Evolutionary conservation across 164 flowering plant genomes (phyloP).

Genomic region (Stephania cephalantha): DNA sequence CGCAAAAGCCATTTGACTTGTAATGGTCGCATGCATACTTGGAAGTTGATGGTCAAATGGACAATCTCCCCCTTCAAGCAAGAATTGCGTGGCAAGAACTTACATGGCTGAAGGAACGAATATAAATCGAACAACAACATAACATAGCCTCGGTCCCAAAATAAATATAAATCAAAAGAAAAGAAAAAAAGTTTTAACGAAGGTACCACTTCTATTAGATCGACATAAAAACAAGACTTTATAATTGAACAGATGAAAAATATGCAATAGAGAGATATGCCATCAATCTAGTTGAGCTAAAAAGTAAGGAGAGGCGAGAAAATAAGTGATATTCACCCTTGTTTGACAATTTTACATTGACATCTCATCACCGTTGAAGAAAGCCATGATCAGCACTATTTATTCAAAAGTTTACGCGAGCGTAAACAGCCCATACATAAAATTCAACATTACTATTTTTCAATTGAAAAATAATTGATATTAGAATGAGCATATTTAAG

Average conservation of each 20-base stretch:
- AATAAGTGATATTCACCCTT: too few species aligned
- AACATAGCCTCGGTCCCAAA: not conserved
- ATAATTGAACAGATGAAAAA: too few species aligned
- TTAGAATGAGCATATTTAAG: not conserved
- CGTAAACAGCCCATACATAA: not conserved
- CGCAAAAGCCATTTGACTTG: conserved; percentile 51
- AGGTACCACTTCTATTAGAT: not conserved
- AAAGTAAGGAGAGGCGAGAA: too few species aligned
- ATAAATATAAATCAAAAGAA: too few species aligned
- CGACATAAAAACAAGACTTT: not conserved
- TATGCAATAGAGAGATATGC: too few species aligned
- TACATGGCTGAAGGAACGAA: too few species aligned
- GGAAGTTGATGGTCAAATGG: too few species aligned
- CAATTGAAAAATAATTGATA: not conserved
- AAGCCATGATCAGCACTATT: not conserved
- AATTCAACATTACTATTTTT: not conserved
- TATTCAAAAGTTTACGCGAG: not conserved
- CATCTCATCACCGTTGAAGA: not conserved
- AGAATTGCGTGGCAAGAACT: too few species aligned
- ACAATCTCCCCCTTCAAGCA: too few species aligned
- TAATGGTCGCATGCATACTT: conserved; percentile 68
- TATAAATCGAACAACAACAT: too few species aligned
- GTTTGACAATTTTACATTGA: not conserved
- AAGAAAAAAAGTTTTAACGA: not conserved
- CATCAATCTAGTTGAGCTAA: too few species aligned